Evolutionary conservation across 202 grass and related monocot genomes (phyloP).

Genomic region (Zizania palustris): DNA sequence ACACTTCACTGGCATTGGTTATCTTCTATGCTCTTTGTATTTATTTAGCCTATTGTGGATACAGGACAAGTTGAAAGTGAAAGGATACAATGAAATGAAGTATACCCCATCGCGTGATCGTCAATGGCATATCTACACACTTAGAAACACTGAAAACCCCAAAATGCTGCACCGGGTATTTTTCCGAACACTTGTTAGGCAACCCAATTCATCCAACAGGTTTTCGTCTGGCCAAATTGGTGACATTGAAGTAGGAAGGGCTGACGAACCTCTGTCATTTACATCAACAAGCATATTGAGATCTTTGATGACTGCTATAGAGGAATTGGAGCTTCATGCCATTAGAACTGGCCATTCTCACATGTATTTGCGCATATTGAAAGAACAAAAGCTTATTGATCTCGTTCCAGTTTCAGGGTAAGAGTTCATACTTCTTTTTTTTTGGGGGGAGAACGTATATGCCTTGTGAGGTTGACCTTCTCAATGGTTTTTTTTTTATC

Average conservation of each 20-base stretch:
- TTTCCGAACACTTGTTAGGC: constrained; percentile 75
- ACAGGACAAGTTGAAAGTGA: constrained; percentile 77
- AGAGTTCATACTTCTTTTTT: constrained; percentile 36
- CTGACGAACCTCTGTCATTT: constrained; percentile 59
- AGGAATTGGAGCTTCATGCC: constrained; percentile 80
- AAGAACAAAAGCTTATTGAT: constrained; percentile 71
- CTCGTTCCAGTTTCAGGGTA: constrained; percentile 70
- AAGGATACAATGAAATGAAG: constrained; percentile 70
- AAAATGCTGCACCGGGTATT: constrained; percentile 76
- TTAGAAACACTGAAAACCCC: constrained; percentile 64
- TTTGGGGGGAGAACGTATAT: not conserved
- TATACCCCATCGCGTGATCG: constrained; percentile 86
- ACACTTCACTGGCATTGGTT: constrained; percentile 29
- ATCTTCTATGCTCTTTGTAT: constrained; percentile 27
- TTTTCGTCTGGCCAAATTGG: constrained; percentile 48
- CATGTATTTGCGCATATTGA: constrained; percentile 73
- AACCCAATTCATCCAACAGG: constrained; percentile 51
- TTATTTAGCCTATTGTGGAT: constrained; percentile 30
- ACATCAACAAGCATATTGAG: constrained; percentile 69
- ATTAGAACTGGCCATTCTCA: constrained; percentile 75
- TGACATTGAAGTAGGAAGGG: constrained; percentile 39
- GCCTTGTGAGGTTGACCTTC: constrained; percentile 2
- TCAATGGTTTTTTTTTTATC: constrained; percentile 36
- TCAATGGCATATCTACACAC: constrained; percentile 80
- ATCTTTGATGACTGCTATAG: constrained; percentile 64